Evolutionary conservation across 139 green algal species (phyloP), one percentile per base, ranked within the genome.

Genomic region (Chlorella sorokiniana): DNA sequence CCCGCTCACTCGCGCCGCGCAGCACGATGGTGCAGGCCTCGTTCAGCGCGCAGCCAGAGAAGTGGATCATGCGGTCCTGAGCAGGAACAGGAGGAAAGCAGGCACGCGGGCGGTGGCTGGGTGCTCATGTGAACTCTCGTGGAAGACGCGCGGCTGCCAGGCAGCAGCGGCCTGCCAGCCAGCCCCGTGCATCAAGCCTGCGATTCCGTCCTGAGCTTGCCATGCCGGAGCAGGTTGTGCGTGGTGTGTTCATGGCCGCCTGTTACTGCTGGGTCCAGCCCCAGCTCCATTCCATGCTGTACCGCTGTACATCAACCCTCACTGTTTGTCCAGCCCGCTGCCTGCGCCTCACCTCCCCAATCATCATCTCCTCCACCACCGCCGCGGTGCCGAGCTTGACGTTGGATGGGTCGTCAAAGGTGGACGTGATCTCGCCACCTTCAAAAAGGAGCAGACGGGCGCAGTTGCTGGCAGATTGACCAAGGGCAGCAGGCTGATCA

Each of bases 21-120:
- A 99, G 89, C 35, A 99, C 94, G 75, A 99, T 97, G 71, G 97
- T 98, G 90, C 97, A 99, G 3, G 97, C 97, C 83, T 99, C 97
- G 6, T 92, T 95, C 85, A 96, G 88, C 1, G 83, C 90, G 42
- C 97, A 95, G 37, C 96, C 96, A 29, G 85, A 94, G 89, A 99
- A 99, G 87, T 97, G 93, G 75, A 99, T 97, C 73, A 99, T 92
- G 69, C 87, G 89, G 90, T 99, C 96, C 85, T 97, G 93, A 25
- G 48, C 33, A 29, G 45, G 0, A 1, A 42, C 27, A 4, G 6
- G 38, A 5, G 41, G 33, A 41, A 42, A 44, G 29, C 41, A 44
- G 64, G 29, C 41, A 23, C 51, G 29, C 38, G 69, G 69, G 18
- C 41, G 25, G 69, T 14, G 11, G 37, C 9, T 16, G 35, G 63